phyloP scores from a whole-genome alignment of 139 green algal species.

The Chlamydomonas schloesseri region DNA sequence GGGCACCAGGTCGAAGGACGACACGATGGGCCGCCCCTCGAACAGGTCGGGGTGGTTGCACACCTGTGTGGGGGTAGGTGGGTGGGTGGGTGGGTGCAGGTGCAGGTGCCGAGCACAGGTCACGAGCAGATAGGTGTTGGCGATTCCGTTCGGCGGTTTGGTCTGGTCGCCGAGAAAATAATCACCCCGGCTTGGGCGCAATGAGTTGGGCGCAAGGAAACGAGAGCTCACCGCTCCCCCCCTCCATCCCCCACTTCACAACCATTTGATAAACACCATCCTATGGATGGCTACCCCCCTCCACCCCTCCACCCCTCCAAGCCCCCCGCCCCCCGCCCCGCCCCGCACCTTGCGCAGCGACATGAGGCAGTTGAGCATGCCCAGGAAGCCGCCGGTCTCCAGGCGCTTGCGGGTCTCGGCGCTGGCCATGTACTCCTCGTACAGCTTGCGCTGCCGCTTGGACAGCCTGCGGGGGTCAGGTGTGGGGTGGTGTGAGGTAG shows the following conservation, averaged over 20 bases:
- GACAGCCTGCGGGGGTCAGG: slow-evolving; percentile 16
- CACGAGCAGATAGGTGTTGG: neutral
- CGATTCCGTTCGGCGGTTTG: no score
- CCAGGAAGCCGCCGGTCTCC: slow-evolving; percentile 87
- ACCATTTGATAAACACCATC: no score
- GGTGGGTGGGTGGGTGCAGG: neutral
- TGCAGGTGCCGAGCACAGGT: neutral
- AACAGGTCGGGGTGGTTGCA: slow-evolving; percentile 99
- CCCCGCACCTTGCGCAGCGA: slow-evolving; percentile 91
- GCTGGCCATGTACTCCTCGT: slow-evolving; percentile 97
- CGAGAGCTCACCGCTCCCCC: no score
- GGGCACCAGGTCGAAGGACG: slow-evolving; percentile 85
- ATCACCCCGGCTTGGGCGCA: no score
- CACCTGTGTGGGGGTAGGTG: slow-evolving; percentile 67
- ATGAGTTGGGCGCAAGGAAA: no score
- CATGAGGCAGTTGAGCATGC: slow-evolving; percentile 99
- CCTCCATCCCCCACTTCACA: no score
- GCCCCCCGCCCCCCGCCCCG: no score
- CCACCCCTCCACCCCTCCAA: neutral
- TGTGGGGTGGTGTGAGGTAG: no score
- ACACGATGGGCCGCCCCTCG: slow-evolving; percentile 93
- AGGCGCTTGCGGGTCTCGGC: slow-evolving; percentile 67
- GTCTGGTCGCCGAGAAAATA: no score
- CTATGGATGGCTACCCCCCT: no score
- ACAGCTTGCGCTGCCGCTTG: slow-evolving; percentile 87